Conservation (phyloP, 108 stramenopile genomes). For the Epithemia pelagica region DNA sequence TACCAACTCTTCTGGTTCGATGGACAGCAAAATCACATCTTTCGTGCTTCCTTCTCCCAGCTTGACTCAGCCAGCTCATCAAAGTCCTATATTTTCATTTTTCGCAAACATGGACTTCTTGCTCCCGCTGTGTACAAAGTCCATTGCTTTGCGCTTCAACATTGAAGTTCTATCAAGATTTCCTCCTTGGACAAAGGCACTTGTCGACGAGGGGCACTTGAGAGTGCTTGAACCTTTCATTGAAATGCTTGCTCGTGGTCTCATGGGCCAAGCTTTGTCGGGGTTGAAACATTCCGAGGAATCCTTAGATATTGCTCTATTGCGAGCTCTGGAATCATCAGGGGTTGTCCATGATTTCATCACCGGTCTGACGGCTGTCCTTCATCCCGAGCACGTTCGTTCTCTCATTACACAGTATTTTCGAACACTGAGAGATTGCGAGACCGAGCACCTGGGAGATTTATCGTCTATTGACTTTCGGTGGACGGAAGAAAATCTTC, state of each 20-base stretch:
- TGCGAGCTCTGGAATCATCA: slow-evolving; percentile 23
- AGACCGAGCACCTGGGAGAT: slow-evolving; percentile 23
- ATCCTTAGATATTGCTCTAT: slow-evolving; percentile 33
- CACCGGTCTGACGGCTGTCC: slow-evolving; percentile 49
- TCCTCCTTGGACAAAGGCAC: slow-evolving; percentile 21
- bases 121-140: slow-evolving; percentile 74
- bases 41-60: slow-evolving; percentile 3
- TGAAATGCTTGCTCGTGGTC: slow-evolving; percentile 52
- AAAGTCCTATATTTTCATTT: slow-evolving; percentile 25
- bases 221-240: slow-evolving; percentile 53
- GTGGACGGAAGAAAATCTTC: slow-evolving; percentile 29
- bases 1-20: neutral
- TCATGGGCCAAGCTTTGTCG: slow-evolving; percentile 42
- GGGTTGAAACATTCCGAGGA: slow-evolving; percentile 7
- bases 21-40: neutral
- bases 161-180: neutral
- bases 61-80: neutral
- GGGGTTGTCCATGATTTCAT: slow-evolving; percentile 59
- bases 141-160: slow-evolving; percentile 48
- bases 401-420: slow-evolving; percentile 47
- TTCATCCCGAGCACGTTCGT: slow-evolving; percentile 68
- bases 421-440: slow-evolving; percentile 47
- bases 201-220: slow-evolving; percentile 64
- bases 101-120: slow-evolving; percentile 53
- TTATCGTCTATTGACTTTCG: slow-evolving; percentile 10